A percentile compares a stretch with the other conserved stretches of the same genome.
phyloP scores from a whole-genome alignment of 306 rosid genomes.

The Pterocarpus macrocarpus region DNA sequence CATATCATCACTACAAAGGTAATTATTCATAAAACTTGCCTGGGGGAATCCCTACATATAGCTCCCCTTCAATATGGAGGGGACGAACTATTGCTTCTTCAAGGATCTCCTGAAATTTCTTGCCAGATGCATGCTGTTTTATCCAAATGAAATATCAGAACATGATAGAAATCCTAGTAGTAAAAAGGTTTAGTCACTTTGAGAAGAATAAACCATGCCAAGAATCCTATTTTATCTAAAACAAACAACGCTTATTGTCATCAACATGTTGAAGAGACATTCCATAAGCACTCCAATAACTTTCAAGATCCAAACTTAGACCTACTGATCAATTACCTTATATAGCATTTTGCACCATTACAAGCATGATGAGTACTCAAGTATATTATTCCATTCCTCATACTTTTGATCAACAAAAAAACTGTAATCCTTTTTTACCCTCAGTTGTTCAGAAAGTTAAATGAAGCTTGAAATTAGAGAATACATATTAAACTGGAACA shows the following conservation, averaged over 20 bases:
- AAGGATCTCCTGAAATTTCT: conserved; percentile 90
- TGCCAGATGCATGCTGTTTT: conserved; percentile 88
- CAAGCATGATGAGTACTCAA: conserved; percentile 15
- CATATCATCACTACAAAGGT: not conserved
- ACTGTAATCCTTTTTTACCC: not conserved
- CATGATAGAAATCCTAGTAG: conserved; percentile 24
- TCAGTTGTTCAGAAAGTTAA: conserved; percentile 26
- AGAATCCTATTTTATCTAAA: conserved; percentile 28
- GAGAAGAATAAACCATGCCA: not conserved
- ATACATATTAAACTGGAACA: conserved; percentile 14
- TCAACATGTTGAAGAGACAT: conserved; percentile 3
- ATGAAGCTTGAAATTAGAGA: conserved; percentile 25
- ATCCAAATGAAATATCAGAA: conserved; percentile 54
- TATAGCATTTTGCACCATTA: conserved; percentile 29
- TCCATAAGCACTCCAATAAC: not conserved
- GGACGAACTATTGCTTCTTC: conserved; percentile 90
- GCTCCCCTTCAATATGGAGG: conserved; percentile 87
- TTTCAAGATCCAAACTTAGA: conserved; percentile 37
- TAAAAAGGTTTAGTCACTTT: conserved; percentile 10
- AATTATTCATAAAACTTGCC: conserved; percentile 59
- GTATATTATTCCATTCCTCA: not conserved
- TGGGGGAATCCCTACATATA: conserved; percentile 97
- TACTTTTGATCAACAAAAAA: conserved; percentile 10
- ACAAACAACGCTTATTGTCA: not conserved
- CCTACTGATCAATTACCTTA: conserved; percentile 14